Evolutionary conservation across 257 asterid species (phyloP).

Genomic region (Schizonepeta tenuifolia): DNA sequence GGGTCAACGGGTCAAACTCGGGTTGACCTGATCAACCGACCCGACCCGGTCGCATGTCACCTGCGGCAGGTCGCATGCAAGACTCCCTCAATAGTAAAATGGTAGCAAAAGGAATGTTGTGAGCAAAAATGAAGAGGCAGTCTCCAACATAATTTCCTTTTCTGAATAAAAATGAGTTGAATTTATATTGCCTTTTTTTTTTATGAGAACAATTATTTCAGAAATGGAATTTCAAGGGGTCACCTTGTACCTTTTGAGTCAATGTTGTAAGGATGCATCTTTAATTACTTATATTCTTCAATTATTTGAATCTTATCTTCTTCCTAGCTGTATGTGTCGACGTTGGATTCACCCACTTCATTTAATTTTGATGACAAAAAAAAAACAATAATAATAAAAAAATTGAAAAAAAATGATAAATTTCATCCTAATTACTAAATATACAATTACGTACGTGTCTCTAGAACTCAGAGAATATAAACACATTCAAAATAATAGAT

Average conservation of each 20-base stretch:
- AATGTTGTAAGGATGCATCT: slow-evolving; percentile 25
- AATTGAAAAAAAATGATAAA: too few species aligned
- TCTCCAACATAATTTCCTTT: neutral
- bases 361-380: neutral
- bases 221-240: slow-evolving; percentile 6
- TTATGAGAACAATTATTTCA: neutral
- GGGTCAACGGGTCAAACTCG: too few species aligned
- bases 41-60: too few species aligned
- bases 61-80: too few species aligned
- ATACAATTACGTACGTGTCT: too few species aligned
- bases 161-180: neutral
- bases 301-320: slow-evolving; percentile 30
- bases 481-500: too few species aligned
- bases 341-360: slow-evolving; percentile 31
- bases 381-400: too few species aligned
- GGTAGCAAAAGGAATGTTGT: neutral
- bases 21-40: too few species aligned
- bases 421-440: too few species aligned
- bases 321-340: slow-evolving; percentile 22
- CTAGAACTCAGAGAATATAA: too few species aligned
- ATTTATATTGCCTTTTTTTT: neutral
- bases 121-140: neutral
- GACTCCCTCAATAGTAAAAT: too few species aligned
- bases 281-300: neutral
- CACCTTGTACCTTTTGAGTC: slow-evolving; percentile 1